Percentiles rank a stretch among this genome's conserved stretches.
Evolutionary conservation across 2,329 filamentous ascomycete genomes (phyloP).

Genomic region (Aspergillus tanneri): DNA sequence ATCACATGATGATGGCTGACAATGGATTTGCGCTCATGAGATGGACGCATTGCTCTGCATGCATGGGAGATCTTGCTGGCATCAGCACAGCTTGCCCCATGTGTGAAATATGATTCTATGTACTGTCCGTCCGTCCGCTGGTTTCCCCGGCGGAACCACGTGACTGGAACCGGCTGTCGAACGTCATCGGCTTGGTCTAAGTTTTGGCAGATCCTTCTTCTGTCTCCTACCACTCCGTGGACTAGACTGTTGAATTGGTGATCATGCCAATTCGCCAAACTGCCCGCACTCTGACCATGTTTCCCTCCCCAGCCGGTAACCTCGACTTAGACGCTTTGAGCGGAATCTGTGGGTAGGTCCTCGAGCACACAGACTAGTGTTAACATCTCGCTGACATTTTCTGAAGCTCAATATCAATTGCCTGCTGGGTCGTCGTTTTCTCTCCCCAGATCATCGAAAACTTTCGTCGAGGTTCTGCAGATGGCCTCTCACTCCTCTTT

Average conservation of each 20-base stretch:
- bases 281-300: conserved; percentile 28
- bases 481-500: conserved; percentile 87
- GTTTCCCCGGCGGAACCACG: no score
- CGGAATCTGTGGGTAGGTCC: conserved; percentile 81
- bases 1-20: neutral
- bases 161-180: no score
- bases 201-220: neutral
- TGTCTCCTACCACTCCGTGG: neutral
- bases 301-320: conserved; percentile 50
- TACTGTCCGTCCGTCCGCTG: no score
- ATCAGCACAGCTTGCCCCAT: no score
- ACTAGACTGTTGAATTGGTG: neutral
- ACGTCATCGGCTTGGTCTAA: no score
- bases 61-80: neutral
- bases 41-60: neutral
- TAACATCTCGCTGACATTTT: neutral
- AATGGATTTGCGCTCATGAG: neutral
- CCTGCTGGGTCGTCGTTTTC: conserved; percentile 97
- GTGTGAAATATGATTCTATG: no score
- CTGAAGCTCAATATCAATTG: conserved; percentile 83
- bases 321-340: conserved; percentile 88
- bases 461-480: conserved; percentile 78
- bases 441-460: conserved; percentile 96
- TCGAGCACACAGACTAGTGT: conserved; percentile 6
- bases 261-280: conserved; percentile 7